These are phyloP conservation scores for Beauveria scarabaeidicola DNA, from an alignment of 2,329 filamentous ascomycete genomes.

Conservation along the genomic window DNA sequence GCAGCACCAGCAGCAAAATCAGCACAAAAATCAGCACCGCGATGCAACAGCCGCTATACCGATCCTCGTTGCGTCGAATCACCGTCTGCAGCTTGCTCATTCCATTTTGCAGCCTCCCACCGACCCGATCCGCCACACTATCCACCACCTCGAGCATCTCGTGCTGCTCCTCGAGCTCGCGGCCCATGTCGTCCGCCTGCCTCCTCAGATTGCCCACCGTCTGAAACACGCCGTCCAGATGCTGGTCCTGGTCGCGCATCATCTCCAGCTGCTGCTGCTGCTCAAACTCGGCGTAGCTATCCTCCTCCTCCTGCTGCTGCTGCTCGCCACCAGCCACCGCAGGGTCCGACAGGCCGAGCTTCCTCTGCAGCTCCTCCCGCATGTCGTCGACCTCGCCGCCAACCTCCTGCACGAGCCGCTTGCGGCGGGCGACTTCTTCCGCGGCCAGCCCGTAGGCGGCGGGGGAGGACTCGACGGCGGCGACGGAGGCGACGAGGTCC, in stretches of 20 bases:
- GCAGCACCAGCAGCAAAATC: conserved; percentile 74
- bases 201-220: conserved; percentile 85
- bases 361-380: conserved; percentile 67
- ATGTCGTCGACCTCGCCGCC: conserved; percentile 83
- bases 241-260: conserved; percentile 90
- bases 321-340: conserved; percentile 32
- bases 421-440: conserved; percentile 71
- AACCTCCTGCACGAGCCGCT: conserved; percentile 81
- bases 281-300: conserved; percentile 70
- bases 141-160: conserved; percentile 85
- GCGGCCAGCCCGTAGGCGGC: conserved; percentile 78
- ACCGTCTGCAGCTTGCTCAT: conserved; percentile 81
- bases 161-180: conserved; percentile 89
- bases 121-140: conserved; percentile 75
- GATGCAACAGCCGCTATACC: conserved; percentile 82
- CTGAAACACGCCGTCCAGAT: conserved; percentile 83
- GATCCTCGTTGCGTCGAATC: conserved; percentile 84
- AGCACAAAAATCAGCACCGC: conserved; percentile 79
- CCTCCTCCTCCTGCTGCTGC: conserved; percentile 18
- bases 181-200: conserved; percentile 92
- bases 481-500: conserved; percentile 80
- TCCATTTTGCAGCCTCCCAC: conserved; percentile 74
- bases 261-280: conserved; percentile 84
- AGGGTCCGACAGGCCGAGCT: conserved; percentile 48
- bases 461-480: conserved; percentile 79